Conservation (phyloP, 2,329 filamentous ascomycete genomes). For the Arthroderma sp. region DNA sequence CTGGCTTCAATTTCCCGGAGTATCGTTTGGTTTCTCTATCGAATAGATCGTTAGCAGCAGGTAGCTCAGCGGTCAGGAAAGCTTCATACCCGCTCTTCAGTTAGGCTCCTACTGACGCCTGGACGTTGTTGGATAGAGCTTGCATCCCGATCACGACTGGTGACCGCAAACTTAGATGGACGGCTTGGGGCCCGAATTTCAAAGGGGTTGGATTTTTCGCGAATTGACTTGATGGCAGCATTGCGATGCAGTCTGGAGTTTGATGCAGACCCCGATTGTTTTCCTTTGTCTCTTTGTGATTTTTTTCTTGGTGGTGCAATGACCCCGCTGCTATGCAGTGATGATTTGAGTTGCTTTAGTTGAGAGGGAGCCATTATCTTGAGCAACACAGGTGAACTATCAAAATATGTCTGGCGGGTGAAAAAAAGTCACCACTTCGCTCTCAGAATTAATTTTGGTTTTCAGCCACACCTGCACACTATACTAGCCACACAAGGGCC, state of each 20-base stretch:
- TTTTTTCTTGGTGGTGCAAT: conserved; percentile 88
- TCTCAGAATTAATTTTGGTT: no score
- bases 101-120: conserved; percentile 68
- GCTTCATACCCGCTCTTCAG: conserved; percentile 60
- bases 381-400: no score
- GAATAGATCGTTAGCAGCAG: background rate
- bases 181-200: conserved; percentile 72
- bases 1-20: conserved; percentile 79
- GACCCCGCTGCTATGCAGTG: conserved; percentile 76
- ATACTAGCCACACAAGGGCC: no score
- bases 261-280: conserved; percentile 51
- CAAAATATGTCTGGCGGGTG: no score
- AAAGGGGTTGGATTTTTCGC: conserved; percentile 96
- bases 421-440: no score
- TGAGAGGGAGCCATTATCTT: conserved; percentile 78
- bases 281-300: conserved; percentile 71
- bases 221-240: conserved; percentile 68
- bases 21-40: conserved; percentile 62
- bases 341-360: conserved; percentile 87
- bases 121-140: conserved; percentile 57
- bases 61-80: conserved; percentile 15
- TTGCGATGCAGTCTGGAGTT: conserved; percentile 66
- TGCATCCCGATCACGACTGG: conserved; percentile 44
- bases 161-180: conserved; percentile 74
- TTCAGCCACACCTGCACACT: no score